Percentiles rank a stretch among this genome's conserved stretches.
phyloP scores from a whole-genome alignment of 208 protist genomes.

The Acanthamoeba healyi region DNA sequence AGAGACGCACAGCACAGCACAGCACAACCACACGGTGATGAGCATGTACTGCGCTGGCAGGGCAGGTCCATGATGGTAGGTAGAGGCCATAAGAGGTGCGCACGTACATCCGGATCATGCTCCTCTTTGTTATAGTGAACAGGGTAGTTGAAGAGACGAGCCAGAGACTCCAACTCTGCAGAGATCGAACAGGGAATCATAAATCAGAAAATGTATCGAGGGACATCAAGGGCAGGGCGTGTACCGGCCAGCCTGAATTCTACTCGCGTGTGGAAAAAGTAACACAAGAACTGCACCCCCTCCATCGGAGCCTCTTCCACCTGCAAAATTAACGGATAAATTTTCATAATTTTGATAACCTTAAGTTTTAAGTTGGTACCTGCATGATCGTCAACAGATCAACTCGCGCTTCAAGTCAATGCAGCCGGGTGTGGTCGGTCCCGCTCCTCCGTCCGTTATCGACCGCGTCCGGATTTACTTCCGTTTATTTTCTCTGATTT shows the following conservation, averaged over 20 bases:
- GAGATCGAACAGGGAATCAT: neutral
- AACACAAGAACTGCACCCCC: slow-evolving; percentile 45
- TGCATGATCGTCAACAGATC: too few relatives aligned
- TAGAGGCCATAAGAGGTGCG: too few relatives aligned
- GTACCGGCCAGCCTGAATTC: slow-evolving; percentile 40
- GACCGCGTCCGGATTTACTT: neutral
- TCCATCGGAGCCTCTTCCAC: slow-evolving; percentile 7
- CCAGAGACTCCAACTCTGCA: slow-evolving; percentile 33
- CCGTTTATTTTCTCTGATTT: neutral
- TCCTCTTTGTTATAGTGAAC: slow-evolving; percentile 50
- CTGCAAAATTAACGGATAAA: neutral
- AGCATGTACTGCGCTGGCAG: too few relatives aligned
- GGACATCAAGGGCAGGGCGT: too few relatives aligned
- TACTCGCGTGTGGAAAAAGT: slow-evolving; percentile 54
- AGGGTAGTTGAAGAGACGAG: slow-evolving; percentile 35
- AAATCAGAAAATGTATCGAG: neutral
- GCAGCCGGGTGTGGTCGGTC: too few relatives aligned
- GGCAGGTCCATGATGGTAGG: too few relatives aligned
- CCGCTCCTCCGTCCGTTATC: too few relatives aligned
- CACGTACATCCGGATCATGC: slow-evolving; percentile 22
- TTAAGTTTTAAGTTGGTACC: neutral
- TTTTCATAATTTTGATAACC: neutral
- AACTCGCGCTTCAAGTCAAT: too few relatives aligned
- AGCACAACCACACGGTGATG: too few relatives aligned
- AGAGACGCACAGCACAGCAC: neutral